Percentiles rank a stretch among this genome's conserved stretches.
phyloP scores from a whole-genome alignment of 805 yeast species.

The Citeromyces matritensis region DNA sequence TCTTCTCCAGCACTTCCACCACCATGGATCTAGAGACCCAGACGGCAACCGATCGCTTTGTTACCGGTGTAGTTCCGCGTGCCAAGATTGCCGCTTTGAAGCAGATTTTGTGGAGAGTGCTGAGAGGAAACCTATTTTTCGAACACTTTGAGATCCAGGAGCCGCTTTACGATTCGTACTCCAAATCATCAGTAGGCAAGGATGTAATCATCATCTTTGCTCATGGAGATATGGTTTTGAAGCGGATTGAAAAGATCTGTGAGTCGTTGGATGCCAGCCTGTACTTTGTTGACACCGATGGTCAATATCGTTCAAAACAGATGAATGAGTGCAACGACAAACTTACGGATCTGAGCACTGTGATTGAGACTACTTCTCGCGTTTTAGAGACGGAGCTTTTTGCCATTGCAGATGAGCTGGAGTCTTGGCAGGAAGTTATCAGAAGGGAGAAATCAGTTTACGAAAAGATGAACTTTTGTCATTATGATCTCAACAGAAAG shows the following conservation, averaged over 20 bases:
- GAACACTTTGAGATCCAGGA: constrained; percentile 61
- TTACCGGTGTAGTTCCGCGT: constrained; percentile 74
- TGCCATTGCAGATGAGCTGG: constrained; percentile 47
- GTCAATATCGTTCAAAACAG: constrained; percentile 20
- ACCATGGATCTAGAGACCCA: constrained; percentile 16
- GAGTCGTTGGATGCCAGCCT: constrained; percentile 82
- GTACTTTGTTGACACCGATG: constrained; percentile 38
- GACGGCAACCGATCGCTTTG: constrained; percentile 25
- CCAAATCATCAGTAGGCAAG: constrained; percentile 47
- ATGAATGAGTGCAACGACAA: constrained; percentile 28
- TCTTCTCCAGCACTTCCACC: constrained; percentile 16
- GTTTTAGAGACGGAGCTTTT: constrained; percentile 51
- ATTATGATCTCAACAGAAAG: constrained; percentile 51
- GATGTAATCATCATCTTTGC: constrained; percentile 81
- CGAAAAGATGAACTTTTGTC: constrained; percentile 46
- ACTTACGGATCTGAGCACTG: constrained; percentile 34
- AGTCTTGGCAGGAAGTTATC: constrained; percentile 38
- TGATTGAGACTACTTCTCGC: constrained; percentile 29
- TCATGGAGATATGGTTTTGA: constrained; percentile 67
- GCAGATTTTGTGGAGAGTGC: constrained; percentile 79
- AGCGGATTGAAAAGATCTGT: constrained; percentile 67
- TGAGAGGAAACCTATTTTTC: constrained; percentile 83
- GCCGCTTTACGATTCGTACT: constrained; percentile 45
- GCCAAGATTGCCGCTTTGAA: constrained; percentile 57
- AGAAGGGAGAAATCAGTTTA: constrained; percentile 44